phyloP scores from a whole-genome alignment of 106 monocot genomes.

The Triglochin maritima region DNA sequence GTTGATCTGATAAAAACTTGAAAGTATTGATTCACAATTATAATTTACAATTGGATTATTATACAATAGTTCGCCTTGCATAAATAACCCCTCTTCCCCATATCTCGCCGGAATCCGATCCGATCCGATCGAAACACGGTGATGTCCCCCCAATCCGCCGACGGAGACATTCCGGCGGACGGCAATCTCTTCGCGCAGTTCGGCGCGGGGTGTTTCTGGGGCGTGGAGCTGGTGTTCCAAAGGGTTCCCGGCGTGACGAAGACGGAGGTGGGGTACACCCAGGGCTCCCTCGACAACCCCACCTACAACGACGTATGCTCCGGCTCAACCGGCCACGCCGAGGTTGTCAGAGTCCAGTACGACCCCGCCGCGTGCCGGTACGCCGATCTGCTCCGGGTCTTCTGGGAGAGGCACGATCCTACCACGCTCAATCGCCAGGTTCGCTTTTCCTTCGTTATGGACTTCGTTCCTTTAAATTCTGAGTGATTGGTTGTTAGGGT shows the following conservation, averaged over 20 bases:
- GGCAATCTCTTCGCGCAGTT: slow-evolving; percentile 79
- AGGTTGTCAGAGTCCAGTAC: slow-evolving; percentile 81
- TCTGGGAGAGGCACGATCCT: slow-evolving; percentile 81
- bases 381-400: slow-evolving; percentile 61
- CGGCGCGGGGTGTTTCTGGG: slow-evolving; percentile 96
- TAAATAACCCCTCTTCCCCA: no score
- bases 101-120: no score
- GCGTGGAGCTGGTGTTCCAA: slow-evolving; percentile 84
- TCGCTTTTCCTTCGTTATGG: background rate
- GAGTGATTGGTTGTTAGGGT: no score
- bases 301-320: slow-evolving; percentile 84
- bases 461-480: no score
- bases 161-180: slow-evolving; percentile 55
- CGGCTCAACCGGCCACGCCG: slow-evolving; percentile 58
- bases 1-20: no score
- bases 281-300: slow-evolving; percentile 61
- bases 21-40: no score
- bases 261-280: slow-evolving; percentile 89
- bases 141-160: slow-evolving; percentile 1
- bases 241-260: slow-evolving; percentile 60
- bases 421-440: slow-evolving; percentile 92
- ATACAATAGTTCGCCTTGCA: no score
- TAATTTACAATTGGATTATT: no score
- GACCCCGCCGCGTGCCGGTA: slow-evolving; percentile 53
- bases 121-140: no score